Conservation (phyloP, 768 basidiomycete species). For the Mycena belliarum region DNA sequence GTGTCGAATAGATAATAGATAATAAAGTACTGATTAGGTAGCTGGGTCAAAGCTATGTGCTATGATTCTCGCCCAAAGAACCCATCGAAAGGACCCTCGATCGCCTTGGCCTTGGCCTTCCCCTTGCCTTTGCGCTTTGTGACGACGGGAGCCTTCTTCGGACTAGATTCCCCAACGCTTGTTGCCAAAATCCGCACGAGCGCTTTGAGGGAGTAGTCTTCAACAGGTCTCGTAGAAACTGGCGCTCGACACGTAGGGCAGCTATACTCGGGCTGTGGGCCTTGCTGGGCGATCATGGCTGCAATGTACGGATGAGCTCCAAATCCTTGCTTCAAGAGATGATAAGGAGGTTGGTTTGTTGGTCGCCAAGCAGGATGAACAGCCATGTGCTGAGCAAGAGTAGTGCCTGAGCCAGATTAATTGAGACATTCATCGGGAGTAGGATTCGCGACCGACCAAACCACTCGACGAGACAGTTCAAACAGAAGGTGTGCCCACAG, state of each 20-base stretch:
- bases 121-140: constrained; percentile 20
- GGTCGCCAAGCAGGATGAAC: constrained; percentile 46
- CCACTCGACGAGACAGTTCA: constrained; percentile 59
- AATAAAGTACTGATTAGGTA: constrained; percentile 3
- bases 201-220: constrained; percentile 62
- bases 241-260: constrained; percentile 67
- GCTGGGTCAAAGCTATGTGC: no score
- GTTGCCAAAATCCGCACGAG: constrained; percentile 52
- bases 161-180: constrained; percentile 49
- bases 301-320: constrained; percentile 30
- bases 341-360: constrained; percentile 26
- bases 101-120: constrained; percentile 26
- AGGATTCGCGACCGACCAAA: constrained; percentile 28
- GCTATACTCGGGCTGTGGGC: constrained; percentile 53
- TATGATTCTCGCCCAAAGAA: constrained; percentile 37
- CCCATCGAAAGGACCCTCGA: constrained; percentile 43
- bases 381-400: constrained; percentile 48
- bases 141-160: constrained; percentile 30
- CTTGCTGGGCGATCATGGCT: constrained; percentile 27
- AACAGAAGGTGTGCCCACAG: constrained; percentile 75
- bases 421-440: constrained; percentile 30
- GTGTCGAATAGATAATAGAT: no score
- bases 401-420: constrained; percentile 33
- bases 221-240: constrained; percentile 52
- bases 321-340: constrained; percentile 26